Base-by-base conservation (phyloP, 192 early-diverging fungal genomes). In the Dissophora ornata region DNA sequence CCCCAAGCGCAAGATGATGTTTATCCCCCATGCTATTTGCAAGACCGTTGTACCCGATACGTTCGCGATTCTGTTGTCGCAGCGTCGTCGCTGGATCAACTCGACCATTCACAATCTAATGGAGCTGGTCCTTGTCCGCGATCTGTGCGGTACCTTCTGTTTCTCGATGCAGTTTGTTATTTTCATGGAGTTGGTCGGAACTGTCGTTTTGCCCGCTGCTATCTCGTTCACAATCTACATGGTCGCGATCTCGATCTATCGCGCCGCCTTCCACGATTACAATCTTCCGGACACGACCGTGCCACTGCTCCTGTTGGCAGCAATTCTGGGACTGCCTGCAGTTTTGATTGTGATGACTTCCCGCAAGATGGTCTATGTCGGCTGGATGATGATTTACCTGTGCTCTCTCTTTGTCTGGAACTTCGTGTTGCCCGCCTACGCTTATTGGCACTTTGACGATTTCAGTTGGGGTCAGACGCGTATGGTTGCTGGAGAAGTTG, bases 121-220 rank as follows among this genome's bases (percentile, higher is more conserved):
- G 60, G 94, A 95, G 80, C 65, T 96, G 59, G 81, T 96, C 45
- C 79, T 91, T 21, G 88, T 94, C 58, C 82, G 87, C 30, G 90
- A 95, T 67, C 79, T 96, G 60, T 95, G 94, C 80, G 95, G 95
- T 22, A 90, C 86, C 10, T 95, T 94, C 82, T 95, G 92, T 65
- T 93, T 93, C 67, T 93, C 92, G 41, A 94, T 97, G 95, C 96
- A 98, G 89, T 98, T 97, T 84, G 88, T 96, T 30, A 90, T 97
- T 36, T 93, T 95, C 62, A 92, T 98, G 89, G 96, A 99, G 57
- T 85, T 99, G 42, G 83, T 97, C 57, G 95, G 95, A 44, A 95
- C 96, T 4, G 88, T 95, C 19, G 92, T 95, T 12, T 85, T 97
- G 26, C 97, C 97, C 0, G 96, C 95, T 11, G 94, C 96, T 46